Percentiles rank a stretch among this genome's conserved stretches.
phyloP scores from a whole-genome alignment of 2,329 filamentous ascomycete species.

The Penicillium sumatraense region DNA sequence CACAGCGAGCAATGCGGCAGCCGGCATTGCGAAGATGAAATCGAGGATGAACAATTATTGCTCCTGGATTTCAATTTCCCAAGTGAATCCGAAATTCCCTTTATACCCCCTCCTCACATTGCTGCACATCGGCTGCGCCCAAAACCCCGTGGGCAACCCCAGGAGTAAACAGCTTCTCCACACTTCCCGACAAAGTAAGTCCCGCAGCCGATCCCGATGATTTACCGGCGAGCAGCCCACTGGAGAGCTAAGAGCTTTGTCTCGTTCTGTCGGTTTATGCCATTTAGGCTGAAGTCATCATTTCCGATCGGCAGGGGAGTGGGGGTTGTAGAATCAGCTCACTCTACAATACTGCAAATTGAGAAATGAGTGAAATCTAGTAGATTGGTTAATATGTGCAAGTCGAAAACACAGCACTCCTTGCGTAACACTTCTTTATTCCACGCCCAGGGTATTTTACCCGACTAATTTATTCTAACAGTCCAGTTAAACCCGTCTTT shows the following conservation, averaged over 20 bases:
- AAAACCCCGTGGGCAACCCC: background rate
- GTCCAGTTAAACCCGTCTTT: background rate
- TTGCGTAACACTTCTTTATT: too few relatives aligned
- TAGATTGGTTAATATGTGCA: too few relatives aligned
- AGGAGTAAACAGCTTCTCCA: conserved; percentile 15
- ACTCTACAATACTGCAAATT: too few relatives aligned
- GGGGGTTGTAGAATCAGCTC: background rate
- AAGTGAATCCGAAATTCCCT: background rate
- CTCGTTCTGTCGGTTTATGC: too few relatives aligned
- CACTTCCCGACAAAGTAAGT: conserved; percentile 23
- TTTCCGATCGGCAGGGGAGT: background rate
- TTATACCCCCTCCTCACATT: background rate
- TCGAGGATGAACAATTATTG: background rate
- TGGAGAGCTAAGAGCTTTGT: background rate
- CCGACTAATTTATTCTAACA: too few relatives aligned
- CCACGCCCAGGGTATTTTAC: too few relatives aligned
- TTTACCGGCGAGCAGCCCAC: background rate
- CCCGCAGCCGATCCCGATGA: conserved; percentile 27
- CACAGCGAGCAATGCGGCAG: conserved; percentile 8
- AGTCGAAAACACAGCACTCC: too few relatives aligned
- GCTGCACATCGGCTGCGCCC: conserved; percentile 8
- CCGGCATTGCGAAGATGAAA: conserved; percentile 20
- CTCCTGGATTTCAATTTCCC: background rate
- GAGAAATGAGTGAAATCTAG: background rate
- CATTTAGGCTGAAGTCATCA: conserved; percentile 5